Evolutionary conservation across 1,284 basidiomycete species (phyloP).

Genomic region (Rhizoctonia solani): DNA sequence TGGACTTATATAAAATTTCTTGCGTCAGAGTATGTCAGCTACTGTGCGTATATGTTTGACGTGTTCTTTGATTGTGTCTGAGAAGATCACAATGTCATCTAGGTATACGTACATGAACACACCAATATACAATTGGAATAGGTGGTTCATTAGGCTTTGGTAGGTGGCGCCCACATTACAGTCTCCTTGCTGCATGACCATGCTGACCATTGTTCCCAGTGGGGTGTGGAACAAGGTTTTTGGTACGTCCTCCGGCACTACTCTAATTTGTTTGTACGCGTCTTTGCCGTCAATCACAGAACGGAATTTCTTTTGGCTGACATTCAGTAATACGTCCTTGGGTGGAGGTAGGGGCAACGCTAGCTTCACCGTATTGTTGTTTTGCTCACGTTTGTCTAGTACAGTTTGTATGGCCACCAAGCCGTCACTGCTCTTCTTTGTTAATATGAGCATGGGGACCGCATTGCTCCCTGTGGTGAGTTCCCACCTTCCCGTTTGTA

Average conservation of each 20-base stretch:
- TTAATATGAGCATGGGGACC: too few species aligned
- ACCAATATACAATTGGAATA: conserved; percentile 45
- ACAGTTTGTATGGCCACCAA: conserved; percentile 39
- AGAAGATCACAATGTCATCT: conserved; percentile 44
- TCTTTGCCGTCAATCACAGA: too few species aligned
- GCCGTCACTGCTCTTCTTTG: too few species aligned
- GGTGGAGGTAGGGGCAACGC: too few species aligned
- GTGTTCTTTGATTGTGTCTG: conserved; percentile 46
- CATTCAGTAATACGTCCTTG: too few species aligned
- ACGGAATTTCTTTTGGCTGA: too few species aligned
- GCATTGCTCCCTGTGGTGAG: conserved; percentile 30
- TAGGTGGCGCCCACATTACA: conserved; percentile 43
- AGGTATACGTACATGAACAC: conserved; percentile 36
- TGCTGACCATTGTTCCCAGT: conserved; percentile 47
- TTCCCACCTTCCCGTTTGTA: too few species aligned
- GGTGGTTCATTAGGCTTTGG: conserved; percentile 45
- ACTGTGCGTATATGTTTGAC: conserved; percentile 42
- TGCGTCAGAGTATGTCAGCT: conserved; percentile 42
- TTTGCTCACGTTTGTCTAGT: too few species aligned
- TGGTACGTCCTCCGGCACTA: neutral
- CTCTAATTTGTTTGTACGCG: too few species aligned
- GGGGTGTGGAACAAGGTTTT: conserved; percentile 42
- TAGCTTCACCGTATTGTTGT: too few species aligned
- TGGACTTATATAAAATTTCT: conserved; percentile 40
- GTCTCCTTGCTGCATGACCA: conserved; percentile 45